Conservation (phyloP, 2,329 filamentous ascomycete genomes). For the Basipetospora chlamydospora region DNA sequence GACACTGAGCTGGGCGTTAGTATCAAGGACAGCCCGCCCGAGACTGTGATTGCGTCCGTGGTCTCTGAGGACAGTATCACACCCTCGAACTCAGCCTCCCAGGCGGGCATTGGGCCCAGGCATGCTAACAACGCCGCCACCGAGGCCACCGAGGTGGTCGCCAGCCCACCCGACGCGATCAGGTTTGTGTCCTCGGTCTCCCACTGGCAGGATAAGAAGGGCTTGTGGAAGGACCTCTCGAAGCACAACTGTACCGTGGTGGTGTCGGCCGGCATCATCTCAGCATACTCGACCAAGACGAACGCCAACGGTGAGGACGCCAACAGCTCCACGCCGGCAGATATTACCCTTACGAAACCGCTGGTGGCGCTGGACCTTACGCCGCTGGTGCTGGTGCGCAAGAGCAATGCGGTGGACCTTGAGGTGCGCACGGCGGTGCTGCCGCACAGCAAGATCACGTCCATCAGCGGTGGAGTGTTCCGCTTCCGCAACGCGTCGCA, state of each 20-base stretch:
- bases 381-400: conserved; percentile 75
- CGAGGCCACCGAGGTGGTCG: conserved; percentile 26
- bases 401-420: conserved; percentile 85
- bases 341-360: too few species aligned
- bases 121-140: neutral
- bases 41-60: too few species aligned
- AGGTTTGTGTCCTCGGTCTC: conserved; percentile 41
- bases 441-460: conserved; percentile 50
- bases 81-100: conserved; percentile 71
- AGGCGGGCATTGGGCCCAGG: conserved; percentile 32
- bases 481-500: conserved; percentile 74
- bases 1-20: conserved; percentile 45
- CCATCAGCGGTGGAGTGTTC: conserved; percentile 56
- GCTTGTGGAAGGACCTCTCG: conserved; percentile 44
- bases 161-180: conserved; percentile 22
- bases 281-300: conserved; percentile 25
- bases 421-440: conserved; percentile 82
- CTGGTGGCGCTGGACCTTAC: conserved; percentile 70
- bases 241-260: conserved; percentile 37
- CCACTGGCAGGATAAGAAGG: conserved; percentile 45
- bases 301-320: conserved; percentile 12
- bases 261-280: conserved; percentile 43
- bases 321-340: too few species aligned
- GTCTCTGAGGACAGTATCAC: conserved; percentile 48
- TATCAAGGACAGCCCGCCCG: too few species aligned